Percentiles rank a stretch among this genome's conserved stretches.
phyloP scores from a whole-genome alignment of 768 basidiomycete genomes.

The Asterophora parasitica region DNA sequence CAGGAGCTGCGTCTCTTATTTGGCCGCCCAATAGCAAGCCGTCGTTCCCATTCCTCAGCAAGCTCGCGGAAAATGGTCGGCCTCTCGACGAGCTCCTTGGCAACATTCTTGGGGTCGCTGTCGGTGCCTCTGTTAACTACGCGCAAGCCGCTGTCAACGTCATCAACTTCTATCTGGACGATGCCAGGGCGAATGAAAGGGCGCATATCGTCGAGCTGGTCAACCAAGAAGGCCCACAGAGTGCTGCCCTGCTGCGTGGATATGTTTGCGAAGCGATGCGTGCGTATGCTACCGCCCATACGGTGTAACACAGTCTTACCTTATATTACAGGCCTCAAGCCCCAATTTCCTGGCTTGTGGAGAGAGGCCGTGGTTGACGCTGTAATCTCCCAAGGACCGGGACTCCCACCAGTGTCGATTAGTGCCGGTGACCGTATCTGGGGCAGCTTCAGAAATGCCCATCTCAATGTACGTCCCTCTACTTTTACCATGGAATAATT shows the following conservation, averaged over 20 bases:
- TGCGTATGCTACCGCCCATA: conserved; percentile 19
- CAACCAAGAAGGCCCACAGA: conserved; percentile 26
- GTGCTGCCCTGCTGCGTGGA: conserved; percentile 35
- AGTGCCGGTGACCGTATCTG: conserved; percentile 38
- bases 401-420: conserved; percentile 28
- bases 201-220: conserved; percentile 34
- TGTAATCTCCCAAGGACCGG: conserved; percentile 30
- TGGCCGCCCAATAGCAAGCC: conserved; percentile 23
- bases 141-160: conserved; percentile 44
- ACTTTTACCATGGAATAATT: conserved; percentile 5
- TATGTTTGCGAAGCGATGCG: conserved; percentile 51
- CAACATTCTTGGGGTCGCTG: conserved; percentile 41
- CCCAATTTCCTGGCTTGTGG: conserved; percentile 39
- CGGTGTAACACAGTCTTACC: too few species aligned
- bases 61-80: conserved; percentile 30
- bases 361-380: conserved; percentile 29
- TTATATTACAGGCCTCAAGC: conserved; percentile 26
- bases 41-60: conserved; percentile 33
- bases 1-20: background rate
- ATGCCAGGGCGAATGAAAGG: conserved; percentile 32
- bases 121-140: conserved; percentile 41
- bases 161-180: conserved; percentile 50
- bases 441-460: conserved; percentile 38
- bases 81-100: conserved; percentile 38
- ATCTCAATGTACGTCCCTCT: conserved; percentile 29